Percentiles rank a stretch among this genome's conserved stretches.
Conservation (phyloP, 306 rosid species). For the Quercus alba region DNA sequence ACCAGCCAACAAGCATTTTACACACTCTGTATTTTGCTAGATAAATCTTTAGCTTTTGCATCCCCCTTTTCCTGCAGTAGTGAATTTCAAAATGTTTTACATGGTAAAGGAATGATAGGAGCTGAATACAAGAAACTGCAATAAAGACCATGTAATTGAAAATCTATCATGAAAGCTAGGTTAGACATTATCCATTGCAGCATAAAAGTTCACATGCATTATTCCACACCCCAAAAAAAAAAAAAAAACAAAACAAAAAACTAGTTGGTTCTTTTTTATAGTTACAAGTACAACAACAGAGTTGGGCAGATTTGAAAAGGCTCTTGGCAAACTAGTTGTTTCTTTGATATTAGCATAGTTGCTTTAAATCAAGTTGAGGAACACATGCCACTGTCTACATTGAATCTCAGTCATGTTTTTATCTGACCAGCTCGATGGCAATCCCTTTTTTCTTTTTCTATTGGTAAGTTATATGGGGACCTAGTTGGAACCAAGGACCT, state of each 20-base stretch:
- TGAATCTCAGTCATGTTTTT: too few relatives aligned
- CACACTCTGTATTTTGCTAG: slow-evolving; percentile 83
- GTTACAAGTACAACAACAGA: too few relatives aligned
- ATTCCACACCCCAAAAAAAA: not conserved
- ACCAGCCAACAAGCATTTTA: slow-evolving; percentile 34
- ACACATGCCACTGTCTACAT: too few relatives aligned
- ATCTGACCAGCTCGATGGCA: too few relatives aligned
- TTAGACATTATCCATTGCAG: not conserved
- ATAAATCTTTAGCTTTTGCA: slow-evolving; percentile 54
- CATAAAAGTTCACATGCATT: not conserved
- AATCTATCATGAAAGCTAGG: not conserved
- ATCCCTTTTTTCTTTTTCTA: too few relatives aligned
- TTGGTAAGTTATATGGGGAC: too few relatives aligned
- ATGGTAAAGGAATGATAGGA: not conserved
- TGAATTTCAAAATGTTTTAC: not conserved
- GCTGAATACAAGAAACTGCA: not conserved
- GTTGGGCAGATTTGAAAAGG: too few relatives aligned
- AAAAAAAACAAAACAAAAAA: too few relatives aligned
- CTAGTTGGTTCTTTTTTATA: too few relatives aligned
- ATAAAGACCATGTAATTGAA: not conserved
- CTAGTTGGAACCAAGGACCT: too few relatives aligned
- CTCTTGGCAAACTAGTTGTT: not conserved
- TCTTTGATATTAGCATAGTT: not conserved
- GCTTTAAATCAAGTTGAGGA: not conserved
- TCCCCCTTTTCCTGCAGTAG: slow-evolving; percentile 71